Evolutionary conservation across 2,329 filamentous ascomycete species (phyloP), one percentile per base, ranked within the genome.

Genomic region (Penicillium sp.): DNA sequence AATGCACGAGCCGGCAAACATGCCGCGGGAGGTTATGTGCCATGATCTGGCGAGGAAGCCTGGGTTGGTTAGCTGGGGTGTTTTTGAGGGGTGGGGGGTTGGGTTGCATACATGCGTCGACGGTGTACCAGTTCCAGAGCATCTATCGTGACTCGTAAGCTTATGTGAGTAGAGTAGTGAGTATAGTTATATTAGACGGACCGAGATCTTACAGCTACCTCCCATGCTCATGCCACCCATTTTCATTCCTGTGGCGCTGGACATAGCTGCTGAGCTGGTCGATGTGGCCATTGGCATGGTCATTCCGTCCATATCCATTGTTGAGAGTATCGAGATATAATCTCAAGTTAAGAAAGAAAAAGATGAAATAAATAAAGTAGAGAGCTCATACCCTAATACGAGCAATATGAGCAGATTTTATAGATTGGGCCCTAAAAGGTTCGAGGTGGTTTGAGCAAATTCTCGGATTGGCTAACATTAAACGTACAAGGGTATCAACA

Each of bases 1-100:
- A 67, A 95, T 87, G 75, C 90, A 94, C 50, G 86, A 88, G 22
- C 87, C 89, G 45, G 88, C 89, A 69, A 95, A 93, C 81, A 88
- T 88, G 70, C 82, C 86, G 3, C 73, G 75, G 25, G 86, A 87
- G 16, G 77, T 86, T 70, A 93, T 82, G 67, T 85, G 85, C 89
- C 90, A 94, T 22, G 80, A 78, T 8, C 70, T 64, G 25, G 87
- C 76, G 67, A 94, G 81, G 80, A 94, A 93, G 74, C 86, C 75
- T 78, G 38, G 5, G 7, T 6, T 28, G 7, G n/a, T 48, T 48
- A 19, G 43, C 8, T 33, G 22, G 5, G 33, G 14, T 19, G 1
- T 3, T 38, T 26, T 3, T 22, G 12, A 28, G 26, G 25, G 38
- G 11, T 16, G 19, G 25, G 38, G 11, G 8, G 17, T 28, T 7